Base-by-base conservation (phyloP, 208 protist species). In the Kentomonas sorsogonicus region DNA sequence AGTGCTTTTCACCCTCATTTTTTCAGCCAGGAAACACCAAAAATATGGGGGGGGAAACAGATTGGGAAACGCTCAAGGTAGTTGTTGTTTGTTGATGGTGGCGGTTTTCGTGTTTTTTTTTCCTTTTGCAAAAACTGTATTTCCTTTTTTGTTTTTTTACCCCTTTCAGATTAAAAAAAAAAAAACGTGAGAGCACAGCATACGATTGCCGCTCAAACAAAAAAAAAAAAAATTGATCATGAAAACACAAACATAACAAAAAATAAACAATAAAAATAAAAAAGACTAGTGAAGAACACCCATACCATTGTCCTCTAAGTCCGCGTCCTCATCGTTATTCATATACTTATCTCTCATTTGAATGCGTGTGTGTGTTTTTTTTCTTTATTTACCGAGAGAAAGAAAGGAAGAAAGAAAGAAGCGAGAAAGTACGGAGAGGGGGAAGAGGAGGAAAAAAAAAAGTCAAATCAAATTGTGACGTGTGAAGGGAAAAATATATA, bases 191-290 rank as follows among this genome's bases (percentile, higher is more conserved):
- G 10, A 20, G 6, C 25, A 60, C 30, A 10, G 11, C 40, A 38
- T 13, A 68, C 20, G 36, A n/a, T 38, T 16, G n/a, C 13, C 2
- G 16, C 10, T 34, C 3, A 26, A 40, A 25, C 5, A 44, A 66
- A 43, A 59, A 33, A 39, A 22, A 51, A 41, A 60, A 47, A 41
- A 43, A 39, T 26, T 11, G 16, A 60, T 0, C 4, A 43, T 33
- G 16, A 15, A 11, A 5, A 22, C 41, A 3, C 30, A 29, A 18
- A 33, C 6, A 29, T 15, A 43, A 36, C 3, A 23, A 36, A 27
- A 45, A 33, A 58, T 18, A 39, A n/a, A 41, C 40, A 53, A n/a
- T 33, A 60, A 39, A 54, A 23, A 53, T 27, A 53, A 53, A 44
- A 9, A 45, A 31, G 51, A 10, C n/a, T n/a, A 30, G 11, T n/a